Percentiles rank a stretch among this genome's conserved stretches.
phyloP scores from a whole-genome alignment of 306 rosid genomes.

The Hippophae gyantsensis region DNA sequence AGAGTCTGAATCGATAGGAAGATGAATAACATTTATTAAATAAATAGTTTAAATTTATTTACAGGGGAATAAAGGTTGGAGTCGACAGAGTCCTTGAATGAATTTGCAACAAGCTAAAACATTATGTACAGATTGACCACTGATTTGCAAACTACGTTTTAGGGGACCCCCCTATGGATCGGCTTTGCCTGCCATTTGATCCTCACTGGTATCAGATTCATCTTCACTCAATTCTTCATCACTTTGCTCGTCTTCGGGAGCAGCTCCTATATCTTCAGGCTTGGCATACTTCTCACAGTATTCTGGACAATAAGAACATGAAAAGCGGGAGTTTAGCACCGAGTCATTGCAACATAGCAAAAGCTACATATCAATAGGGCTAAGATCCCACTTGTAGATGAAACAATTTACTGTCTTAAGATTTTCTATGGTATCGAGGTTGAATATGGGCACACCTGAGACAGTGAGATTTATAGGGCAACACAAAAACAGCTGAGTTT shows the following conservation, averaged over 20 bases:
- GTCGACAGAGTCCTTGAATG: slow-evolving; percentile 31
- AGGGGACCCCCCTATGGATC: slow-evolving; percentile 42
- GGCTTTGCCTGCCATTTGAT: slow-evolving; percentile 57
- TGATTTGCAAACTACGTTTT: slow-evolving; percentile 4
- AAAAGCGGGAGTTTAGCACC: background rate
- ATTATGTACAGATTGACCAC: slow-evolving; percentile 43
- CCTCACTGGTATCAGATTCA: slow-evolving; percentile 66
- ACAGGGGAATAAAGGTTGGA: slow-evolving; percentile 18
- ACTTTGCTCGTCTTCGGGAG: slow-evolving; percentile 50
- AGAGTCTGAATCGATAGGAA: too few species aligned
- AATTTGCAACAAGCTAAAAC: slow-evolving; percentile 32
- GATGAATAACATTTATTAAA: too few species aligned
- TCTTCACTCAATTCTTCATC: slow-evolving; percentile 76
- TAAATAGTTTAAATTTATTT: too few species aligned
- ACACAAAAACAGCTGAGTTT: too few species aligned
- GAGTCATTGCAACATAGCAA: background rate
- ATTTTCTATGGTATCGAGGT: background rate
- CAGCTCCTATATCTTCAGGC: slow-evolving; percentile 67
- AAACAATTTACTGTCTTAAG: background rate
- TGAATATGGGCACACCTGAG: too few species aligned
- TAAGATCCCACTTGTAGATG: background rate
- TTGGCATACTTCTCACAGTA: slow-evolving; percentile 81
- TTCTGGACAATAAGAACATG: slow-evolving; percentile 38
- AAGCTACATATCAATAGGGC: background rate
- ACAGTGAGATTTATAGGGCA: too few species aligned